phyloP scores from a whole-genome alignment of 495 filamentous ascomycete genomes.

The Tirmania nivea region DNA sequence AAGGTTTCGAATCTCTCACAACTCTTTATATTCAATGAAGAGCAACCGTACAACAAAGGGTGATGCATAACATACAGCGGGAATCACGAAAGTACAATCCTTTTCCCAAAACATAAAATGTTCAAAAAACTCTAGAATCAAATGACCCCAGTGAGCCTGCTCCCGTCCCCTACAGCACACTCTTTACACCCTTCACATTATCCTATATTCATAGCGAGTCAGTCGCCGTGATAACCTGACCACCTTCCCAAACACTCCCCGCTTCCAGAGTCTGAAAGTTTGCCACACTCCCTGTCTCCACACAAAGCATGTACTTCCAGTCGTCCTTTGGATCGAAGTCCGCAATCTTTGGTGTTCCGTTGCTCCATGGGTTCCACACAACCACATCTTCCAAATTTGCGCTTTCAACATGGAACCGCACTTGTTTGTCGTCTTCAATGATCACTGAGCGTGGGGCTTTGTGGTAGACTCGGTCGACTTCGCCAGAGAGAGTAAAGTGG shows the following conservation, averaged over 20 bases:
- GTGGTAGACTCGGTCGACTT: slow-evolving; percentile 64
- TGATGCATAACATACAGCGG: too few species aligned
- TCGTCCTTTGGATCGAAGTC: slow-evolving; percentile 82
- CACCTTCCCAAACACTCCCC: slow-evolving; percentile 76
- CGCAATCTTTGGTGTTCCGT: slow-evolving; percentile 55
- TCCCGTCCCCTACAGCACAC: too few species aligned
- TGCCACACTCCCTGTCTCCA: slow-evolving; percentile 70
- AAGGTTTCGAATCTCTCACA: too few species aligned
- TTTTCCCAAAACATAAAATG: too few species aligned
- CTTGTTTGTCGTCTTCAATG: slow-evolving; percentile 37
- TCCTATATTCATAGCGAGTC: too few species aligned
- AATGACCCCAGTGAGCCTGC: too few species aligned
- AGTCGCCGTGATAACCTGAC: slow-evolving; percentile 31
- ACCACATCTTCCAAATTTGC: slow-evolving; percentile 71
- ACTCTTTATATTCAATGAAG: too few species aligned
- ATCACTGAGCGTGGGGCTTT: slow-evolving; percentile 23
- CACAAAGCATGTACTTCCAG: slow-evolving; percentile 78
- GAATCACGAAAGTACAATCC: too few species aligned
- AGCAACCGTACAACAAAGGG: too few species aligned
- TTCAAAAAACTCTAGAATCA: too few species aligned
- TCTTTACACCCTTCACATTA: too few species aligned
- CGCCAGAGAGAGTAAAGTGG: slow-evolving; percentile 38
- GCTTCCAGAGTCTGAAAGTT: slow-evolving; percentile 66
- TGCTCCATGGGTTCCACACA: slow-evolving; percentile 93
- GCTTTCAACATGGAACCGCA: slow-evolving; percentile 47